These are phyloP conservation scores for Xylaria arbuscula DNA, from an alignment of 2,329 filamentous ascomycete genomes.

Conservation along the genomic window DNA sequence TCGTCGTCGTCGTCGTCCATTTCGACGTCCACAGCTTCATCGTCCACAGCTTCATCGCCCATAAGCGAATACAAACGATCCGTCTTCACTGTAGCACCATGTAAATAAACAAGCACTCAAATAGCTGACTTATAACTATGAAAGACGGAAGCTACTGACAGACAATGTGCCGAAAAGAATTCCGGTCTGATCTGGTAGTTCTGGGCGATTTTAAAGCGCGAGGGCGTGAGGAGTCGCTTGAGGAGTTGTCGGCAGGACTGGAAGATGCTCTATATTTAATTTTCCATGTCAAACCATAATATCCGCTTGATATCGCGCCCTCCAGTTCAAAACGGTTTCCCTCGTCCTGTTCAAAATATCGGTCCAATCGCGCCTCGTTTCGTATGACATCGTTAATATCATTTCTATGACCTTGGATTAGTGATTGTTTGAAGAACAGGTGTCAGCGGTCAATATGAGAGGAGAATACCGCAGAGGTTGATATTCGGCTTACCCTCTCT, in stretches of 20 bases:
- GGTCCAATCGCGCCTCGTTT: neutral
- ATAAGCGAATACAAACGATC: neutral
- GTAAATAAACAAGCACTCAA: neutral
- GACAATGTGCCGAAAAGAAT: neutral
- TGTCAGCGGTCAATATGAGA: no score
- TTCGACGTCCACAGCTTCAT: no score
- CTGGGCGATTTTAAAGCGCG: neutral
- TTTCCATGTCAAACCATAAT: constrained; percentile 23
- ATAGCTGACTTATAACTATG: neutral
- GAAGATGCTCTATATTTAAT: constrained; percentile 14
- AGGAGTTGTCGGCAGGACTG: neutral
- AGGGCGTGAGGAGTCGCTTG: neutral
- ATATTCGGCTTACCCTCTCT: neutral
- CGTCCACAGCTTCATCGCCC: neutral
- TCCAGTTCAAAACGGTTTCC: constrained; percentile 21
- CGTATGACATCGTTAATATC: neutral
- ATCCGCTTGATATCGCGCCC: neutral
- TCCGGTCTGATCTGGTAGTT: neutral
- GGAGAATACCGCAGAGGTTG: no score
- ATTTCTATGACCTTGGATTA: neutral
- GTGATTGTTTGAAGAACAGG: neutral
- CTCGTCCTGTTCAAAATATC: constrained; percentile 25
- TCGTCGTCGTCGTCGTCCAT: neutral
- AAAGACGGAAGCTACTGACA: neutral
- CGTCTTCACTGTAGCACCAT: constrained; percentile 10